Evolutionary conservation across 106 monocot genomes (phyloP).

Genomic region (Chionographis japonica): DNA sequence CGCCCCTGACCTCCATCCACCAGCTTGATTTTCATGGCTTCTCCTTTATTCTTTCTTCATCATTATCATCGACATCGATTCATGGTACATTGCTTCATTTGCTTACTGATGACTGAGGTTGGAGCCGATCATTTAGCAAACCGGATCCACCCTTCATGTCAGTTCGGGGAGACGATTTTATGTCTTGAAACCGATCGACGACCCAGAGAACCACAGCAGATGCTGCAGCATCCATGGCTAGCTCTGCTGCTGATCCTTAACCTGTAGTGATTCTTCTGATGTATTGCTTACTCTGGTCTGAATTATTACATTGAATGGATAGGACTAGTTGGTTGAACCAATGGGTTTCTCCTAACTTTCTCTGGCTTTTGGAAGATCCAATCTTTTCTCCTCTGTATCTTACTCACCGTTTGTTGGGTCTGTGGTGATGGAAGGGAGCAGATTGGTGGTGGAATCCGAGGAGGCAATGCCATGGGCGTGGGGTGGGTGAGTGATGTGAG

Average conservation of each 20-base stretch:
- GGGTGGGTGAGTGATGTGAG: background rate
- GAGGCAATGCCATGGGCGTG: slow-evolving; percentile 7
- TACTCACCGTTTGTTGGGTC: background rate
- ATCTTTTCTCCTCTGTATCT: background rate
- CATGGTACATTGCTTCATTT: background rate
- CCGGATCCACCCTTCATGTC: background rate
- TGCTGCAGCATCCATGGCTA: background rate
- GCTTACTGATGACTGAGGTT: background rate
- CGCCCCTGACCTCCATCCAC: background rate
- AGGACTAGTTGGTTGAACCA: background rate
- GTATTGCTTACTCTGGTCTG: background rate
- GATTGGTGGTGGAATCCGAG: slow-evolving; percentile 4
- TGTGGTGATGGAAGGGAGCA: background rate
- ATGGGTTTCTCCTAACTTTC: background rate
- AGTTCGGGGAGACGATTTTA: slow-evolving; percentile 4
- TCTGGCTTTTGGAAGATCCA: no score
- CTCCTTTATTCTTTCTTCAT: no score
- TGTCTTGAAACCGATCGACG: background rate
- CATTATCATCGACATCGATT: no score
- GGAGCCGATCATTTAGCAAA: background rate
- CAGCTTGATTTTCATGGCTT: background rate
- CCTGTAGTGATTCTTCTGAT: background rate
- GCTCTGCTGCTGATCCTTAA: slow-evolving; percentile 3
- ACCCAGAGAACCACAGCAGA: background rate
- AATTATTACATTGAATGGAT: no score